Evolutionary conservation across 202 grass and related monocot species (phyloP).

Genomic region (Alloteropsis angusta): DNA sequence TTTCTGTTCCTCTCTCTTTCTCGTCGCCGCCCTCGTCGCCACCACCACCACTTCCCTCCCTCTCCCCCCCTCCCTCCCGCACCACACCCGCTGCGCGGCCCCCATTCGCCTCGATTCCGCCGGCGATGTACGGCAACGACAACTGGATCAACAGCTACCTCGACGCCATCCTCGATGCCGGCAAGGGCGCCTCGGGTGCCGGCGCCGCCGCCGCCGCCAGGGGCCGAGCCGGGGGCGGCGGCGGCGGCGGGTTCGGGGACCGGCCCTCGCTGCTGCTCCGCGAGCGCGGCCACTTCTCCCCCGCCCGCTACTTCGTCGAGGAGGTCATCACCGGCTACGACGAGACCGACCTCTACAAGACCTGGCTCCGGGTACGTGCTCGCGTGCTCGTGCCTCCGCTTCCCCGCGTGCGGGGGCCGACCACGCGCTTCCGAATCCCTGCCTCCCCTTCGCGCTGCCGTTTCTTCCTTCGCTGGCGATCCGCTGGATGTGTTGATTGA

Average conservation of each 20-base stretch:
- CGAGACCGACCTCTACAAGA: constrained; percentile 99
- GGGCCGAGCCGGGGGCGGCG: neutral
- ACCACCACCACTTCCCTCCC: constrained; percentile 4
- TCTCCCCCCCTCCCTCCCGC: neutral
- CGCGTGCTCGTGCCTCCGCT: neutral
- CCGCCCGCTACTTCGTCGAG: constrained; percentile 94
- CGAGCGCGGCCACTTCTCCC: constrained; percentile 87
- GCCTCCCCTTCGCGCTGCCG: neutral
- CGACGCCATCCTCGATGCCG: constrained; percentile 75
- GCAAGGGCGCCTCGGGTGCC: constrained; percentile 22
- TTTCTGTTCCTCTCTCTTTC: constrained; percentile 4
- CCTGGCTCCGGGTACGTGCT: constrained; percentile 73
- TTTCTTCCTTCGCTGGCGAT: neutral
- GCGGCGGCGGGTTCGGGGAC: constrained; percentile 9
- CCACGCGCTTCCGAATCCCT: neutral
- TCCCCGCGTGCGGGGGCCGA: neutral
- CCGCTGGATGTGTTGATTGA: neutral
- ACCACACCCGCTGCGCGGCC: neutral
- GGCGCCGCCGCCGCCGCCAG: neutral
- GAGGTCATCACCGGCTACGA: constrained; percentile 98
- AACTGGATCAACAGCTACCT: constrained; percentile 86
- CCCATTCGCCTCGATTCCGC: constrained; percentile 23
- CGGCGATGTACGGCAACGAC: constrained; percentile 68
- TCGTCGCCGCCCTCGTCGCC: neutral
- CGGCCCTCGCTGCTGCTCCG: constrained; percentile 70